Percentiles rank a stretch among this genome's conserved stretches.
These are phyloP conservation scores for Beauveria brongniartii DNA, from an alignment of 2,329 filamentous ascomycete species.

Conservation along the genomic window DNA sequence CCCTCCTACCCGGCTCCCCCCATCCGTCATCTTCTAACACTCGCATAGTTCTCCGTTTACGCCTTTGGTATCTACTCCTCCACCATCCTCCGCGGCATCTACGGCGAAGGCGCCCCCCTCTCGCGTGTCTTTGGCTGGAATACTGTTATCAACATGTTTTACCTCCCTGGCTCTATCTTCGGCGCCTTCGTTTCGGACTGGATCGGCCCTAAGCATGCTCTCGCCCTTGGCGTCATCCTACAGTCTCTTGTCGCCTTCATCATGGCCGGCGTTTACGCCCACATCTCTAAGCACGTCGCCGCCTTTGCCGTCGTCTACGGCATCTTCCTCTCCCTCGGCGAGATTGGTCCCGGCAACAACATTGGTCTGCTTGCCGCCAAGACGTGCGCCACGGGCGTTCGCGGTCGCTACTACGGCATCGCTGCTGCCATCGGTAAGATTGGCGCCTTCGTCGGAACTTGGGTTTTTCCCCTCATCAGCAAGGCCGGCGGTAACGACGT, in stretches of 20 bases:
- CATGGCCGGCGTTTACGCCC: constrained; percentile 73
- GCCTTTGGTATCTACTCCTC: constrained; percentile 81
- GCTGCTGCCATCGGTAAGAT: constrained; percentile 69
- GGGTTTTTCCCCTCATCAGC: constrained; percentile 68
- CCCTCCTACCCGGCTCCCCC: neutral
- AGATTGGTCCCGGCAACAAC: constrained; percentile 79
- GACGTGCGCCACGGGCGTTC: constrained; percentile 82
- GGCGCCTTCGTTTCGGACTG: constrained; percentile 72
- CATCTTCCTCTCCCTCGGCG: constrained; percentile 30
- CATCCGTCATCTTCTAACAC: neutral
- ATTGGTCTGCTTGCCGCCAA: constrained; percentile 83
- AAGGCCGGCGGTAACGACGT: constrained; percentile 47
- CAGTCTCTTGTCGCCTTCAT: constrained; percentile 80
- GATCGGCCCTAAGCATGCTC: constrained; percentile 67
- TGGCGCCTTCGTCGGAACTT: constrained; percentile 78
- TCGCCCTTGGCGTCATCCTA: constrained; percentile 59
- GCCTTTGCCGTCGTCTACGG: constrained; percentile 31
- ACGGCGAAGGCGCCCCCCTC: constrained; percentile 50
- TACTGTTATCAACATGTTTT: constrained; percentile 80
- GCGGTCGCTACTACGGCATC: constrained; percentile 64
- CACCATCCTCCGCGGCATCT: constrained; percentile 60
- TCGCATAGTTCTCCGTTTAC: constrained; percentile 61
- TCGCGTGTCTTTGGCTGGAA: constrained; percentile 84
- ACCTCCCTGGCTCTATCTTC: constrained; percentile 71
- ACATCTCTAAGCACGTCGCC: constrained; percentile 47